Evolutionary conservation across 2,329 filamentous ascomycete genomes (phyloP).

Genomic region (Aspergillus pseudoterreus): DNA sequence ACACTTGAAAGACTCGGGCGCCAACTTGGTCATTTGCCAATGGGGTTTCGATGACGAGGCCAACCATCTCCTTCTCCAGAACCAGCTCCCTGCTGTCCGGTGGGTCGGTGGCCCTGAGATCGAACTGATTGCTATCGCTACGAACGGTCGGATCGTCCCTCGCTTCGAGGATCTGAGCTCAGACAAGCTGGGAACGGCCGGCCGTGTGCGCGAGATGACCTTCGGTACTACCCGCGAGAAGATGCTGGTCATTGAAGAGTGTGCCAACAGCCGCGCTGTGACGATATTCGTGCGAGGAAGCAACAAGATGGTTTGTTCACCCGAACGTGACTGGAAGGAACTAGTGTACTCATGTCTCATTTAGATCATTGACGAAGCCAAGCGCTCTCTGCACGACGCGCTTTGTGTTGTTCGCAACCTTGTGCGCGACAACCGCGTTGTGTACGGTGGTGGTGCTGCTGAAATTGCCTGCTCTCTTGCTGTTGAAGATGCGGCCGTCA

Average conservation of each 20-base stretch:
- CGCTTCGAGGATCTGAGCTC: constrained; percentile 90
- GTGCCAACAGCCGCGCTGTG: constrained; percentile 93
- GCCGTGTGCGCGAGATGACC: constrained; percentile 87
- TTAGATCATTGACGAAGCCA: constrained; percentile 97
- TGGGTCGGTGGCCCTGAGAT: constrained; percentile 99
- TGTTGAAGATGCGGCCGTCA: constrained; percentile 89
- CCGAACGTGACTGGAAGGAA: not conserved
- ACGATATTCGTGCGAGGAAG: constrained; percentile 94
- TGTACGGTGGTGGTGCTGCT: constrained; percentile 93
- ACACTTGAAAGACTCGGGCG: constrained; percentile 94
- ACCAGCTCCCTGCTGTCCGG: constrained; percentile 88
- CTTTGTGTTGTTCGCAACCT: constrained; percentile 97
- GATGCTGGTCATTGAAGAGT: constrained; percentile 99
- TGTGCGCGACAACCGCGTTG: constrained; percentile 91
- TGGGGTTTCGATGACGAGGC: constrained; percentile 99
- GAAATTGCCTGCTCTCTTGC: constrained; percentile 96
- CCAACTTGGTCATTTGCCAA: constrained; percentile 96
- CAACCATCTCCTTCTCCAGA: constrained; percentile 94
- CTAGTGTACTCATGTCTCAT: constrained; percentile 6
- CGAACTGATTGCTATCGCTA: constrained; percentile 96
- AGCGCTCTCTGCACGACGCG: constrained; percentile 94
- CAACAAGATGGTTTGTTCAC: constrained; percentile 86
- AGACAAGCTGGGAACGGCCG: constrained; percentile 87
- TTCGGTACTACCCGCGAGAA: constrained; percentile 98
- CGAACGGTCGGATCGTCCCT: constrained; percentile 95